phyloP scores from a whole-genome alignment of 495 filamentous ascomycete species.

The Echria macrotheca region DNA sequence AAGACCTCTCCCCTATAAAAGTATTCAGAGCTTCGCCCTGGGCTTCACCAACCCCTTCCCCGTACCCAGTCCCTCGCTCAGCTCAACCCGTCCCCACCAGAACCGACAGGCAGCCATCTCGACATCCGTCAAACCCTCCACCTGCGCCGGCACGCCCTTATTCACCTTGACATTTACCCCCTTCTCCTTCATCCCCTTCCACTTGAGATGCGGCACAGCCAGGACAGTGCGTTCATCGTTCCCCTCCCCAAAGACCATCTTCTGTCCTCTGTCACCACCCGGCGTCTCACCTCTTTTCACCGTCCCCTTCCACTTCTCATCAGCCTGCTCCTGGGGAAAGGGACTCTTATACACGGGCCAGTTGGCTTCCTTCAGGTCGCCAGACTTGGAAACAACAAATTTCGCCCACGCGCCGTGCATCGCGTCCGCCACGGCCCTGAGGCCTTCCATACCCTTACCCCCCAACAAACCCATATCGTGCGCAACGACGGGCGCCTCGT shows the following conservation, averaged over 20 bases:
- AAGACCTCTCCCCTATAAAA: not conserved
- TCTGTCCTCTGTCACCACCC: conserved; percentile 26
- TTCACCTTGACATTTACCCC: conserved; percentile 31
- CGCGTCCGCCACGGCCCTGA: conserved; percentile 44
- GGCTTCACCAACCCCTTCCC: not conserved
- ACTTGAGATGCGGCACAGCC: not conserved
- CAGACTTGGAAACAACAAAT: conserved; percentile 43
- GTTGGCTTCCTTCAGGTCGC: conserved; percentile 30
- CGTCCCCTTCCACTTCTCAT: conserved; percentile 22
- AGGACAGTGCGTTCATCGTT: conserved; percentile 48
- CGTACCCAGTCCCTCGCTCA: conserved; percentile 40
- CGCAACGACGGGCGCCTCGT: conserved; percentile 53
- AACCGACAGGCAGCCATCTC: conserved; percentile 49
- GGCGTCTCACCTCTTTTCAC: not conserved
- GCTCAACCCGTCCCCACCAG: conserved; percentile 45
- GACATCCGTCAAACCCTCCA: conserved; percentile 36
- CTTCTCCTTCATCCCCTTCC: conserved; percentile 5
- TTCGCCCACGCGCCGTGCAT: conserved; percentile 53
- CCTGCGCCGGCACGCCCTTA: conserved; percentile 39
- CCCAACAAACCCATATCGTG: conserved; percentile 41
- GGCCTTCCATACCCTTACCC: conserved; percentile 28
- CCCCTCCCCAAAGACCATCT: conserved; percentile 56
- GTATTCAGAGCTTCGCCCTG: conserved; percentile 9
- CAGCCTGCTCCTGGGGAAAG: conserved; percentile 4
- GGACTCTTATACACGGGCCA: conserved; percentile 32